These are phyloP conservation scores for Candida parachauliodes DNA, from an alignment of 805 yeast species.

Conservation along the genomic window DNA sequence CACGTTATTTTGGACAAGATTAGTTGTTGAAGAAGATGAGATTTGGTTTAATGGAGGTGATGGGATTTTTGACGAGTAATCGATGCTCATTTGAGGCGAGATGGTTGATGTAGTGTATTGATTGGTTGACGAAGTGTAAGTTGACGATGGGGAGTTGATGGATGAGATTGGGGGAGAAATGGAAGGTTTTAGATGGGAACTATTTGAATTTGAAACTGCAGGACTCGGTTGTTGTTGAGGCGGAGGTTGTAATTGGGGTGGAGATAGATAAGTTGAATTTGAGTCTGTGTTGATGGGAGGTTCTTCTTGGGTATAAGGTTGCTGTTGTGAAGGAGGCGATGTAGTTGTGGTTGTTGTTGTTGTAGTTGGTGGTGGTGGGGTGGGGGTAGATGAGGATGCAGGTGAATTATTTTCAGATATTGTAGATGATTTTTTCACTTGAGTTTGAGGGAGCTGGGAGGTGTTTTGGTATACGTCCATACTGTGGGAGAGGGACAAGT, in stretches of 20 bases:
- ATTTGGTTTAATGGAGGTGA: conserved; percentile 9
- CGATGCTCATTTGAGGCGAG: neutral
- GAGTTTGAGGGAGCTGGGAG: no score
- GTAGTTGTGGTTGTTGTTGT: no score
- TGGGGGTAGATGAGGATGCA: no score
- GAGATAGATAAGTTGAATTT: neutral
- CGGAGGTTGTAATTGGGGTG: conserved; percentile 4
- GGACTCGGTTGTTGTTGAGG: conserved; percentile 9
- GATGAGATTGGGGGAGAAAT: neutral
- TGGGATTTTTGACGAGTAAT: neutral
- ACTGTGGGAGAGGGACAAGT: no score
- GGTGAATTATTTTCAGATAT: no score
- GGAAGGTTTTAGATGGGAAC: neutral
- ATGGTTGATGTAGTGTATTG: conserved; percentile 4
- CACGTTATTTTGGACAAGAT: conserved; percentile 3
- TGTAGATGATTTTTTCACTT: no score
- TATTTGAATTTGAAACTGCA: neutral
- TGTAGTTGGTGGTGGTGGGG: no score
- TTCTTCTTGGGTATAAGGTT: no score
- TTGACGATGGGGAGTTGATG: neutral
- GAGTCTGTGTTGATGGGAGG: no score
- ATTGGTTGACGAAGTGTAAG: neutral
- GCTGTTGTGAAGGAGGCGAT: no score
- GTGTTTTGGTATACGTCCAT: no score
- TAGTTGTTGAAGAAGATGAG: conserved; percentile 2